Evolutionary conservation across 2,329 filamentous ascomycete species (phyloP), one percentile per base, ranked within the genome.

Genomic region (Chrysosporium queenslandicum): DNA sequence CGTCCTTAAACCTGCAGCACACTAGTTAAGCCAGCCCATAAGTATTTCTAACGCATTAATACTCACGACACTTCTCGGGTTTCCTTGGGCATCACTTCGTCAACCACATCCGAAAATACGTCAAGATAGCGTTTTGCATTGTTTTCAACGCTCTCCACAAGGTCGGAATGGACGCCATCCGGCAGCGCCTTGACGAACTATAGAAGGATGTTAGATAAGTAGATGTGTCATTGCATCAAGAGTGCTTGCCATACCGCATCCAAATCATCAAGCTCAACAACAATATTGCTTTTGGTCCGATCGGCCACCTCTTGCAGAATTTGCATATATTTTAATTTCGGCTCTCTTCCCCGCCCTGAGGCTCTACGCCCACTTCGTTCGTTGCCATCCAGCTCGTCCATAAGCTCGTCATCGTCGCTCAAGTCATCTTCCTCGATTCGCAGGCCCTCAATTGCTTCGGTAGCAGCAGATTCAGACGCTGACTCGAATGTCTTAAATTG

Each of bases 101-200:
- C 92, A 41, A 96, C 83, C 6, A 92, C 92, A 59, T 85, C 79
- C 2, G 91, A 91, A 54, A 97, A 71, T 54, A 97, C 80, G 63
- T 98, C 92, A 59, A 97, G 83, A 65, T 98, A 98, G 68, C 95
- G 92, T 64, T 92, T 86, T 14, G 92, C 88, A 70, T 98, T 98
- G 60, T 77, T 79, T 72, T 92, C 87, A 61, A 98, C 86, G 1
- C 86, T 94, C 43, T 86, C 79, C 18, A 94, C 85, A 18, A 76
- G 66, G 57, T 68, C 71, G 46, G 97, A 75, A 60, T 84, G 81
- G 57, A 86, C 69, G 4, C 83, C 81, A 45, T 85, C 81, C 50
- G 82, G 81, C 20, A 82, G 70, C 25, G 81, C 76, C 58, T 82
- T 77, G 68, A 96, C 90, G 71, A 84, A 97, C 83, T 91, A 60